Evolutionary conservation across 2,329 filamentous ascomycete genomes (phyloP).

Genomic region (Hypoxylon sp.): DNA sequence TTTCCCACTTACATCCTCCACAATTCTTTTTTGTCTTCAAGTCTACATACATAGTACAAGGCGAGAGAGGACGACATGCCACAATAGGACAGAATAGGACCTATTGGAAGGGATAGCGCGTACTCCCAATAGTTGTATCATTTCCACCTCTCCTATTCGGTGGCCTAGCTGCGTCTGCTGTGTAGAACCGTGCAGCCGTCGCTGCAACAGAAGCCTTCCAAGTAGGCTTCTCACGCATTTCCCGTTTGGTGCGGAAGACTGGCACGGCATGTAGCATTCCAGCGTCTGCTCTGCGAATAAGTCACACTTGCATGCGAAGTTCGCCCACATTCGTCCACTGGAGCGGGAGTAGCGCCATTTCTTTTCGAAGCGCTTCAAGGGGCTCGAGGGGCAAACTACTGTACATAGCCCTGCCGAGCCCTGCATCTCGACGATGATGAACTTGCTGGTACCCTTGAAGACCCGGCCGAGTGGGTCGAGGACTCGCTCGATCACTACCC

Average conservation of each 20-base stretch:
- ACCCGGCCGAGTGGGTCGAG: constrained; percentile 28
- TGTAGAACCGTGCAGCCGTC: constrained; percentile 23
- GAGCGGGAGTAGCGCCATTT: constrained; percentile 28
- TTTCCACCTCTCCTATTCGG: constrained; percentile 29
- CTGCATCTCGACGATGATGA: constrained; percentile 26
- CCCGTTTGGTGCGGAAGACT: constrained; percentile 25
- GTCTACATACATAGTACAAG: constrained; percentile 5
- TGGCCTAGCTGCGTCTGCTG: constrained; percentile 10
- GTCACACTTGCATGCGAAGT: constrained; percentile 16
- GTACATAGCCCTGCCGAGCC: constrained; percentile 20
- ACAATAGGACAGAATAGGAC: constrained; percentile 22
- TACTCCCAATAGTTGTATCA: constrained; percentile 17
- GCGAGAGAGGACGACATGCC: constrained; percentile 9
- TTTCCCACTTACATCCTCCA: neutral
- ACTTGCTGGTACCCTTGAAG: constrained; percentile 28
- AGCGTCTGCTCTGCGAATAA: neutral
- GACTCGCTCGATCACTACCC: constrained; percentile 27
- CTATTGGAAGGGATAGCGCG: constrained; percentile 14
- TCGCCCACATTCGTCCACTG: constrained; percentile 29
- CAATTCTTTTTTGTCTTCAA: constrained; percentile 10
- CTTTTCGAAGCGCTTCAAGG: constrained; percentile 23
- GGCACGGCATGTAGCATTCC: constrained; percentile 26
- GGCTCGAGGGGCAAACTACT: too few species aligned
- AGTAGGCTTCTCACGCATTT: constrained; percentile 32
- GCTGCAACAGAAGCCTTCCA: constrained; percentile 32